Evolutionary conservation across 768 basidiomycete species (phyloP), one percentile per base, ranked within the genome.

Genomic region (Suillus discolor): DNA sequence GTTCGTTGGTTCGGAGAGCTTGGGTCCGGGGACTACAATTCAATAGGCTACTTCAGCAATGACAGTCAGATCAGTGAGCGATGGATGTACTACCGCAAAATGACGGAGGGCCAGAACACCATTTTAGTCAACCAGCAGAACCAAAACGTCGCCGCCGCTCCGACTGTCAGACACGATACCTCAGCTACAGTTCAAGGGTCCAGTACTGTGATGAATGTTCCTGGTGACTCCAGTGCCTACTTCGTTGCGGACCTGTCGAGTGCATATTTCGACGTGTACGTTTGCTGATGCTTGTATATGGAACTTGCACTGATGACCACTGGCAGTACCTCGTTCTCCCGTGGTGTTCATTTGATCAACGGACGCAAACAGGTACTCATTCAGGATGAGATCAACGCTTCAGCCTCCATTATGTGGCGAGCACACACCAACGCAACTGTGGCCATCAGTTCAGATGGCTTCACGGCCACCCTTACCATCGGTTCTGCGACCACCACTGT

Each of bases 71-170:
- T 82, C 66, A 84, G 88, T 57, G 75, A 80, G 28, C 85, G 97
- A 63, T 99, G 96, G 96, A 71, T 85, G 67, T 99, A 97, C 81
- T 99, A 97, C 83, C 86, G 96, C 74, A 99, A 96, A 84, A 88
- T 89, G 79, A 97, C 97, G 5, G 94, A 97, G 78, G 97, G 97
- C 3, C 97, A 99, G 81, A 99, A 99, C 82, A 96, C 95, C 6
- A 83, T 99, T 68, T 72, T 96, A 62, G 83, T 98, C 69, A 84
- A 84, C 70, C 79, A 81, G 67, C 74, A 78, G 39, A 98, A 99
- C 80, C 97, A 99, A 79, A 84, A 89, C 66, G 93, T 97, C 55
- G 75, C 79, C 20, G 87, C 85, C 23, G 81, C 85, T 5, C 91
- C 94, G 0, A 86, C 79, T 11, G 73, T 80, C 25, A 82, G 82